These are phyloP conservation scores for Ottelia alismoides DNA, from an alignment of 106 monocot species.

Conservation along the genomic window DNA sequence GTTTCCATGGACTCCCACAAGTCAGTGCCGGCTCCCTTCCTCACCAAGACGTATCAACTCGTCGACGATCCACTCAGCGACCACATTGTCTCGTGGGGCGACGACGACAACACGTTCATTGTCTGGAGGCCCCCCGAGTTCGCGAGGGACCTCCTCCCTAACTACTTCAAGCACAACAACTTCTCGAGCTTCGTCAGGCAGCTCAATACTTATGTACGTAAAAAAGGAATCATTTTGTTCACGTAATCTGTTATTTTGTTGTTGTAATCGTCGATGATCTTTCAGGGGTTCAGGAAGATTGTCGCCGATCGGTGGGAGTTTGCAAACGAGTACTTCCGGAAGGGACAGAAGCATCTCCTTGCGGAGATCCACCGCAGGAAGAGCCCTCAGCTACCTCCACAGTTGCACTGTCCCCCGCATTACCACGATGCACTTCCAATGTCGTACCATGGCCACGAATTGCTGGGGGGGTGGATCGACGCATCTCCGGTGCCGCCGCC, in stretches of 20 bases:
- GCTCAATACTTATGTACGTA: constrained; percentile 91
- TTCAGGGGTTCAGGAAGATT: constrained; percentile 14
- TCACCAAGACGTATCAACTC: constrained; percentile 79
- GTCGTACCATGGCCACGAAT: neutral
- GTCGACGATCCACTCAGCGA: constrained; percentile 78
- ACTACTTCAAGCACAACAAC: constrained; percentile 98
- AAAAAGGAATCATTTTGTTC: too few relatives aligned
- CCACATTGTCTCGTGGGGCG: constrained; percentile 93
- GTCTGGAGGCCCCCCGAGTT: constrained; percentile 88
- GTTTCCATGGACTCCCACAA: constrained; percentile 40
- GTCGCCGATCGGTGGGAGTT: constrained; percentile 15
- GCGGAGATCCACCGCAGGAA: constrained; percentile 11
- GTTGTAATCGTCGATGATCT: too few relatives aligned
- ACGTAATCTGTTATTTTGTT: too few relatives aligned
- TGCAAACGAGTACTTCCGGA: constrained; percentile 14
- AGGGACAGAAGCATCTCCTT: constrained; percentile 8
- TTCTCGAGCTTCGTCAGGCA: constrained; percentile 95
- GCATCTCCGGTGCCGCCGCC: neutral
- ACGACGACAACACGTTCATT: constrained; percentile 66
- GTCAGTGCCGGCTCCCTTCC: constrained; percentile 74
- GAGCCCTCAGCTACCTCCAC: constrained; percentile 8
- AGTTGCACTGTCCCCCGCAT: constrained; percentile 1
- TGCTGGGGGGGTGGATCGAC: too few relatives aligned
- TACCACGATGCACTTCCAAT: neutral
- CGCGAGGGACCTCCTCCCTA: constrained; percentile 72